Conservation (phyloP, 805 yeast genomes). For the Lipomyces chichibuensis region DNA sequence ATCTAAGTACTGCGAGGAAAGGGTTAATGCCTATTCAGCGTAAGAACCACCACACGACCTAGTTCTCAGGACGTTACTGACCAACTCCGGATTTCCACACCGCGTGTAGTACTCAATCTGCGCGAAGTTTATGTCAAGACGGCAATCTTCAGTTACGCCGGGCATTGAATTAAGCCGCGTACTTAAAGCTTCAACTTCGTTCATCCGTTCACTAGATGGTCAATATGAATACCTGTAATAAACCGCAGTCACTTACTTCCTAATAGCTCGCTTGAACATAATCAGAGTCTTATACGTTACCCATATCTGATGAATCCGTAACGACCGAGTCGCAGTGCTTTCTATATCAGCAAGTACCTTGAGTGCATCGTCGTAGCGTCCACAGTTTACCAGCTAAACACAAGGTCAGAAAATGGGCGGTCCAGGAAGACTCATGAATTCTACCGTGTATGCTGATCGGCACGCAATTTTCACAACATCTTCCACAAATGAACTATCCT, state of each 20-base stretch:
- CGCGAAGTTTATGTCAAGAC: constrained; percentile 14
- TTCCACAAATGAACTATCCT: constrained; percentile 7
- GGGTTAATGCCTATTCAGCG: constrained; percentile 3
- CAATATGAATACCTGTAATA: neutral
- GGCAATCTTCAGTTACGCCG: constrained; percentile 8
- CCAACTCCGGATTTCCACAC: constrained; percentile 11
- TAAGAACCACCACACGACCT: neutral
- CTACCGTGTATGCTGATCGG: constrained; percentile 19
- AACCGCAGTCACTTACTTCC: constrained; percentile 7
- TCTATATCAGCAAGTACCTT: neutral
- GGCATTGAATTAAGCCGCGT: constrained; percentile 6
- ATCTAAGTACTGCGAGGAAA: constrained; percentile 6
- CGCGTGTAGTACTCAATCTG: constrained; percentile 11
- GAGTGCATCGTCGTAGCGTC: constrained; percentile 11
- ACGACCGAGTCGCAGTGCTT: constrained; percentile 5
- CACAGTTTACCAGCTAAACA: constrained; percentile 5
- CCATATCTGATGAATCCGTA: constrained; percentile 19
- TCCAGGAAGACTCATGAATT: neutral
- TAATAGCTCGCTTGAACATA: constrained; percentile 18
- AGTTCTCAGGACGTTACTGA: neutral
- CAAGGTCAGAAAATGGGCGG: neutral
- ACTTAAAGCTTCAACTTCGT: constrained; percentile 3
- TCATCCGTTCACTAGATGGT: constrained; percentile 7
- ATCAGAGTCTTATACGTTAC: constrained; percentile 9
- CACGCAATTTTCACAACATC: constrained; percentile 17